A percentile compares a stretch with the other conserved stretches of the same genome.
Evolutionary conservation across 768 basidiomycete genomes (phyloP).

Genomic region (Tephrocybe sp.): DNA sequence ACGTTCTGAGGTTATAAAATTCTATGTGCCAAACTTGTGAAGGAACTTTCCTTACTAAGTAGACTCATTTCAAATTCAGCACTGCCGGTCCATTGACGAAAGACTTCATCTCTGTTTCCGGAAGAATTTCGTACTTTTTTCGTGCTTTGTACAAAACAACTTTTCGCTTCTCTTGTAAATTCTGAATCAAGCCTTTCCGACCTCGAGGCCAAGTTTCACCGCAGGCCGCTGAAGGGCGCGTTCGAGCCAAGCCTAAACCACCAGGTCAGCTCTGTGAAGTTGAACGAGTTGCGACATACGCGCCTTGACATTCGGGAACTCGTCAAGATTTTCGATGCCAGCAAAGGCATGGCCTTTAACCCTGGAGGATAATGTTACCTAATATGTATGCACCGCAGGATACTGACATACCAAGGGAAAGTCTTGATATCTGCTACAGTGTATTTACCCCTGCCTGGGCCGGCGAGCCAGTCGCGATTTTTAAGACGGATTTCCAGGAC

Average conservation of each 20-base stretch:
- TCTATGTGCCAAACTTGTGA: no score
- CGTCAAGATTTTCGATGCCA: constrained; percentile 26
- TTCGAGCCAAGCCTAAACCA: constrained; percentile 22
- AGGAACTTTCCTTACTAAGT: no score
- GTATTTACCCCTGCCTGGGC: constrained; percentile 66
- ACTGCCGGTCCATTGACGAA: no score
- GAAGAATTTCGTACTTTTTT: no score
- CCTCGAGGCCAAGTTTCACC: constrained; percentile 19
- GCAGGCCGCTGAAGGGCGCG: constrained; percentile 21
- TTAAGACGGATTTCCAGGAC: constrained; percentile 80
- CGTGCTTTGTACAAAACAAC: not conserved
- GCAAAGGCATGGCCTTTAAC: constrained; percentile 46
- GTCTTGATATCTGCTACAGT: constrained; percentile 75
- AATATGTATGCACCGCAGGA: not conserved
- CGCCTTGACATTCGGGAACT: constrained; percentile 26
- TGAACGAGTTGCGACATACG: not conserved
- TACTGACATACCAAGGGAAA: constrained; percentile 51
- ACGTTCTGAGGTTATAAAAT: no score
- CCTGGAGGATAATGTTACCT: constrained; percentile 37
- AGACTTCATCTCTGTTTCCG: no score
- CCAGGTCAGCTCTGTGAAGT: not conserved
- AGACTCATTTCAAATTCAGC: no score
- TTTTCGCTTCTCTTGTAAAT: not conserved
- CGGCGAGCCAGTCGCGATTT: constrained; percentile 76
- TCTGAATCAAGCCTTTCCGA: constrained; percentile 7